These are phyloP conservation scores for Coelastrella sp. DNA, from an alignment of 139 green algal species.

Conservation along the genomic window DNA sequence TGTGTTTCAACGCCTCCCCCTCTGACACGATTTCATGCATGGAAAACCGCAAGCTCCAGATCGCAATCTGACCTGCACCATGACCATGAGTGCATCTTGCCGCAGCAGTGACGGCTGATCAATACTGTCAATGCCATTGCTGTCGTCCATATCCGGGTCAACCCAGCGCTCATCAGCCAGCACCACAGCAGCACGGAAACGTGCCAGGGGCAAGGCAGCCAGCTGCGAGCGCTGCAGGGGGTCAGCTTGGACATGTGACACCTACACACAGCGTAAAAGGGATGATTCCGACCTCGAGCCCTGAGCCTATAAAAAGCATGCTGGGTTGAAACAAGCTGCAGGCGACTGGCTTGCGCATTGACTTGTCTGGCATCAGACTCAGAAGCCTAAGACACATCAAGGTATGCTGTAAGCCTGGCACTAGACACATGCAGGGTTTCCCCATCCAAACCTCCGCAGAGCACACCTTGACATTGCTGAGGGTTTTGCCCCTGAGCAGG, in stretches of 20 bases:
- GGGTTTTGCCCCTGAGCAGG: constrained; percentile 1
- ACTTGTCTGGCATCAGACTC: too few species aligned
- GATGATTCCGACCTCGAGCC: not conserved
- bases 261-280: not conserved
- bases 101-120: constrained; percentile 63
- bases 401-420: too few species aligned
- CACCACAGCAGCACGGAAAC: constrained; percentile 33
- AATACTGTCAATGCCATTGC: constrained; percentile 26
- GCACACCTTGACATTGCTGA: constrained; percentile 18
- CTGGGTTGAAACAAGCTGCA: not conserved
- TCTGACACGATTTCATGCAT: too few species aligned
- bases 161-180: constrained; percentile 28
- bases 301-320: not conserved
- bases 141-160: constrained; percentile 15
- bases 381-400: too few species aligned
- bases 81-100: constrained; percentile 65
- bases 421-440: not conserved
- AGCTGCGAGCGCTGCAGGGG: constrained; percentile 28
- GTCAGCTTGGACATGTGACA: constrained; percentile 37
- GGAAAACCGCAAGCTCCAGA: not conserved
- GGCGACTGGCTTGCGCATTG: not conserved
- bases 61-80: constrained; percentile 31
- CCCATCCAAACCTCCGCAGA: not conserved
- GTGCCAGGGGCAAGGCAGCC: constrained; percentile 6
- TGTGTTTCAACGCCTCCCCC: too few species aligned